These are phyloP conservation scores for Terana coerulea DNA, from an alignment of 768 basidiomycete genomes.

Conservation along the genomic window DNA sequence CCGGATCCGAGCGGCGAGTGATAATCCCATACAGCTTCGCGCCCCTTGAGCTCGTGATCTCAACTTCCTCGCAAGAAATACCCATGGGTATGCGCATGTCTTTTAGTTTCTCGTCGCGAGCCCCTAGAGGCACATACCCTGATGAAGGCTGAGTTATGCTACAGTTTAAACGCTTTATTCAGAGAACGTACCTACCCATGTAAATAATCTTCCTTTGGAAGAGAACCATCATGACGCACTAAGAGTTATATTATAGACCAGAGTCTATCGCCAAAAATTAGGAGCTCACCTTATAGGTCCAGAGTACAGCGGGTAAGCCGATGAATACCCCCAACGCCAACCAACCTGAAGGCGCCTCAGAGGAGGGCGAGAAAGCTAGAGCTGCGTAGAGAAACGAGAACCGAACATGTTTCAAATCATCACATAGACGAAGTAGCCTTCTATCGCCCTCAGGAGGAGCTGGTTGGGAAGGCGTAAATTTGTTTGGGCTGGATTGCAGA, in stretches of 20 bases:
- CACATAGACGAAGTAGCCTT: no score
- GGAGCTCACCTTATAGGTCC: conserved; percentile 41
- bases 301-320: conserved; percentile 37
- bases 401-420: no score
- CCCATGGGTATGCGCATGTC: conserved; percentile 22
- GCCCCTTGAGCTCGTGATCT: conserved; percentile 17
- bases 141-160: not conserved
- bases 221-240: conserved; percentile 45
- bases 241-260: not conserved
- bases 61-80: conserved; percentile 27
- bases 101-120: conserved; percentile 32
- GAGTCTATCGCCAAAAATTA: not conserved
- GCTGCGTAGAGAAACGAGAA: not conserved
- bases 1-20: conserved; percentile 8
- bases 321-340: conserved; percentile 28
- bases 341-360: conserved; percentile 25
- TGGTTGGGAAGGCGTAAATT: no score
- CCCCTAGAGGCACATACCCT: conserved; percentile 40
- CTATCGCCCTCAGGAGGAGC: no score
- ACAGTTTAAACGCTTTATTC: not conserved
- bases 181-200: conserved; percentile 30
- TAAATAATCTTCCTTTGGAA: conserved; percentile 51
- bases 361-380: not conserved
- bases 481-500: no score
- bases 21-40: conserved; percentile 25